Evolutionary conservation across 2,329 filamentous ascomycete species (phyloP), one percentile per base, ranked within the genome.

Genomic region (Monilinia vaccinii-corymbosi): DNA sequence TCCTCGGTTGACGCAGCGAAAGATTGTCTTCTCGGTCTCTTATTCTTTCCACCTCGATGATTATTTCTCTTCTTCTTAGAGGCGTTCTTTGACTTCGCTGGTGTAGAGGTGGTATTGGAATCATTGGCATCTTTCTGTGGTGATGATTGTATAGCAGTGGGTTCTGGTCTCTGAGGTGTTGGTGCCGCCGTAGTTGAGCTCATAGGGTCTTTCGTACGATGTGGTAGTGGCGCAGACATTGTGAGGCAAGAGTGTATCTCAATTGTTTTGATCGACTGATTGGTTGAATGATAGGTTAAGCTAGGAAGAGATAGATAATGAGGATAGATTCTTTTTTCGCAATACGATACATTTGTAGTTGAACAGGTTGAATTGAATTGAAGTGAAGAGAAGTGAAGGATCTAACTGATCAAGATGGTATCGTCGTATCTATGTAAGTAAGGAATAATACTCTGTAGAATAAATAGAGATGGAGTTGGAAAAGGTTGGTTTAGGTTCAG

Each of bases 21-120:
- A 10, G 91, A 96, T 76, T 89, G 89, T 63, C 89, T 83, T 64
- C 91, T 83, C 63, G 84, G 75, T 61, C 84, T 84, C 74, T 88
- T 88, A 76, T 91, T 91, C 79, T 87, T 92, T 42, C 88, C 87
- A 36, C 83, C 86, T 48, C 89, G 83, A 72, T 91, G 87, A 68
- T 85, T 87, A 67, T 85, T 87, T 71, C 87, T 88, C 71, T 90
- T 89, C 77, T 86, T 85, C 68, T 69, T 71, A 10, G 62, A 60
- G n/a, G 50, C 47, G 4, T 64, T 56, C 28, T 62, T 44, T 21
- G 48, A 23, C 11, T 46, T 21, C 8, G 36, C 28, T 31, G 67
- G 68, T 53, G 61, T 49, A 16, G 68, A 34, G 4, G 66, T 65
- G 6, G 65, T 45, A 40, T 49, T 63, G 10, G 68, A 66, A 32